These are phyloP conservation scores for Ballota nigra DNA, from an alignment of 257 asterid genomes.

Conservation along the genomic window DNA sequence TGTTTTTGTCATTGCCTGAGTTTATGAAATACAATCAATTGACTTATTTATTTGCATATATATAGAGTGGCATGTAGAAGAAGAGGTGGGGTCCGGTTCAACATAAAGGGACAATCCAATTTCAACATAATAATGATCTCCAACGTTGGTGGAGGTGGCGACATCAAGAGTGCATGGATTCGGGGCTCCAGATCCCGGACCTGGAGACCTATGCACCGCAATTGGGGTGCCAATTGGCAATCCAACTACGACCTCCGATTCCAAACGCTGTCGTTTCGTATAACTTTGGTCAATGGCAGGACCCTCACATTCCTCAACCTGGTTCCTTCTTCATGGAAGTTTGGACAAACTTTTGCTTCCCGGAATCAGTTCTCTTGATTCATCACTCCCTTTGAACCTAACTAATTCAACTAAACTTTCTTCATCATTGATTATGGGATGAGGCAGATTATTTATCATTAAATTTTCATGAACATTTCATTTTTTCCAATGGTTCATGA, in stretches of 20 bases:
- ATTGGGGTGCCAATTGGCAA: slow-evolving; percentile 84
- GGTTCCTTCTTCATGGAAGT: slow-evolving; percentile 64
- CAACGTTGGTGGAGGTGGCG: slow-evolving; percentile 73
- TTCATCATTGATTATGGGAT: neutral
- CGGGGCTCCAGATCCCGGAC: slow-evolving; percentile 47
- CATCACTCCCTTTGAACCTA: neutral
- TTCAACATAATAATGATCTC: slow-evolving; percentile 66
- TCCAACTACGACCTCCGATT: slow-evolving; percentile 41
- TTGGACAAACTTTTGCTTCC: slow-evolving; percentile 72
- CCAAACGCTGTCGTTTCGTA: slow-evolving; percentile 55
- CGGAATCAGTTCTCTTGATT: slow-evolving; percentile 35
- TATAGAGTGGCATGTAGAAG: slow-evolving; percentile 59
- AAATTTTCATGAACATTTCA: neutral
- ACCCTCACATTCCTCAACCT: slow-evolving; percentile 38
- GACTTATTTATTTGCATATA: too few relatives aligned
- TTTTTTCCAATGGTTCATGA: neutral
- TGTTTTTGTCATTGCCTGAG: too few relatives aligned
- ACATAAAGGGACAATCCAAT: slow-evolving; percentile 56
- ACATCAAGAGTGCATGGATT: slow-evolving; percentile 45
- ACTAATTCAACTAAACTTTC: neutral
- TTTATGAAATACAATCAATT: too few relatives aligned
- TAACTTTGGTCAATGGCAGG: slow-evolving; percentile 43
- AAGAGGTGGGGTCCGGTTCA: slow-evolving; percentile 69
- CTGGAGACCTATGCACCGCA: slow-evolving; percentile 55
- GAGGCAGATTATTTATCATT: neutral